phyloP scores from a whole-genome alignment of 2,329 filamentous ascomycete species.

The Neonectria neomacrospora region DNA sequence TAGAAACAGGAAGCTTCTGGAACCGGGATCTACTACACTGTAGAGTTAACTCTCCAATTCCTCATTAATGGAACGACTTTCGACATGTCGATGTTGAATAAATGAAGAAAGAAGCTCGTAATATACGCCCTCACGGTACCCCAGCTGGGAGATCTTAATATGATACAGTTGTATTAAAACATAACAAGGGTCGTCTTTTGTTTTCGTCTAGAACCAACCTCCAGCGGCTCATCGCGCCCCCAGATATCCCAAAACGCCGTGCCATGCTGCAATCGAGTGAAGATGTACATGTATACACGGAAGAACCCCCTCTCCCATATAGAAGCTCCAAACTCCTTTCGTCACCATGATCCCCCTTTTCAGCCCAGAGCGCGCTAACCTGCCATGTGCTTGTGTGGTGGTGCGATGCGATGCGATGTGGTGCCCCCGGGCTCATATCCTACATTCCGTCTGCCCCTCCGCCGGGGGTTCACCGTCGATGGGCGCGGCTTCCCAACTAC shows the following conservation, averaged over 20 bases:
- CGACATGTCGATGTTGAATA: too few species aligned
- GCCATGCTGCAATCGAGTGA: conserved; percentile 66
- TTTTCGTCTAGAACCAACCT: conserved; percentile 47
- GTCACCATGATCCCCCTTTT: conserved; percentile 17
- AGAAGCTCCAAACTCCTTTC: conserved; percentile 31
- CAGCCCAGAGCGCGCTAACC: conserved; percentile 14
- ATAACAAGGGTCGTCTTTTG: conserved; percentile 45
- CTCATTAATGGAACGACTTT: background rate
- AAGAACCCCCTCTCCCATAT: conserved; percentile 31
- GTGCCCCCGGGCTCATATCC: conserved; percentile 29
- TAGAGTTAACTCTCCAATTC: background rate
- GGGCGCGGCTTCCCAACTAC: conserved; percentile 52
- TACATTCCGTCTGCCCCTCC: conserved; percentile 32
- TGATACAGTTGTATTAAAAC: conserved; percentile 46
- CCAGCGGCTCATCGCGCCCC: conserved; percentile 45
- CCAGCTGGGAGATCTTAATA: too few species aligned
- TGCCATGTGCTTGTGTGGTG: background rate
- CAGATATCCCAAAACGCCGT: conserved; percentile 57
- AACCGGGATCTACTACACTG: background rate
- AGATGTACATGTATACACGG: conserved; percentile 59
- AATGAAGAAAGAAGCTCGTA: background rate
- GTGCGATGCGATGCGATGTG: background rate
- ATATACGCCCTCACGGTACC: too few species aligned
- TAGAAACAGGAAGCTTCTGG: background rate
- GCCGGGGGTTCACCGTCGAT: conserved; percentile 12